phyloP scores from a whole-genome alignment of 179 eudicot genomes.

The Monotropa hypopitys region DNA sequence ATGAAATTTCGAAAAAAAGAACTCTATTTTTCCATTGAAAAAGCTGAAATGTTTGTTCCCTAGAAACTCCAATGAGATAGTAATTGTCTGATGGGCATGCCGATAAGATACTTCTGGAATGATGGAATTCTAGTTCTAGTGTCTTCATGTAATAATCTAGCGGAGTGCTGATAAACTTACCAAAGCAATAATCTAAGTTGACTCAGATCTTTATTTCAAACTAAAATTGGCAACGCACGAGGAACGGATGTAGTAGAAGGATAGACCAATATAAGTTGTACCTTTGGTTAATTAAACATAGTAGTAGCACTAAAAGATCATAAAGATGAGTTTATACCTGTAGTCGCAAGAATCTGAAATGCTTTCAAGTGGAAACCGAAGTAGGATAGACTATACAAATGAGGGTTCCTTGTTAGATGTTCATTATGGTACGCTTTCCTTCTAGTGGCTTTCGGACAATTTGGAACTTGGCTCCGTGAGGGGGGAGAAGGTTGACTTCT shows the following conservation, averaged over 20 bases:
- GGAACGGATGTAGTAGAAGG: neutral
- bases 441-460: neutral
- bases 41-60: neutral
- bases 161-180: neutral
- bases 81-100: neutral
- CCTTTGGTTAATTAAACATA: neutral
- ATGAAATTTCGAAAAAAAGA: neutral
- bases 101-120: neutral
- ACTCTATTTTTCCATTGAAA: neutral
- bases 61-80: neutral
- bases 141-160: neutral
- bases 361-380: neutral
- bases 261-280: neutral
- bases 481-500: neutral
- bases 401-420: neutral
- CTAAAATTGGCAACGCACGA: neutral
- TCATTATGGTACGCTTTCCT: neutral
- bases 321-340: neutral
- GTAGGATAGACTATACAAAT: neutral
- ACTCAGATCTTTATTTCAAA: neutral
- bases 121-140: neutral
- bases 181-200: neutral
- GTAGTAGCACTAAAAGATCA: neutral
- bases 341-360: neutral
- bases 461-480: neutral